Evolutionary conservation across 768 basidiomycete genomes (phyloP).

Genomic region (Kwoniella botswanensis): DNA sequence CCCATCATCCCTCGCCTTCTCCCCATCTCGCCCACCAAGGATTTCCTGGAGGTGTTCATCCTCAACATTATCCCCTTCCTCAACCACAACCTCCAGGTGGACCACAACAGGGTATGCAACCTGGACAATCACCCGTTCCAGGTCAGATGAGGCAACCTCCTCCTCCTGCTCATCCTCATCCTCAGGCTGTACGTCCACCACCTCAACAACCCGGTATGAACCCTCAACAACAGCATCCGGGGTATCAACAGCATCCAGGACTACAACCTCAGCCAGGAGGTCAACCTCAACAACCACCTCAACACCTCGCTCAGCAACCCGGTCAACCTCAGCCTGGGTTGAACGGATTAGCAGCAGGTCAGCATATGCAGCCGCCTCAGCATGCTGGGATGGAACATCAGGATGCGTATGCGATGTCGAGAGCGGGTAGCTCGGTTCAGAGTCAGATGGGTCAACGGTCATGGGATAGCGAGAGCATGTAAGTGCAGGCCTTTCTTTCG

Average conservation of each 20-base stretch:
- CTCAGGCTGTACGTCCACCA: conserved; percentile 22
- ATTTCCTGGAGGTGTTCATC: conserved; percentile 42
- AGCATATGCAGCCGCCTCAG: conserved; percentile 25
- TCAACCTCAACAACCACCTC: conserved; percentile 21
- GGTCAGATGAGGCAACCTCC: conserved; percentile 25
- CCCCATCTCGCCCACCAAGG: conserved; percentile 49
- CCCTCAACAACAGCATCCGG: conserved; percentile 21
- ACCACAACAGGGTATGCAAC: conserved; percentile 20
- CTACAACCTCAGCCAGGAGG: conserved; percentile 12
- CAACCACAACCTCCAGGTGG: conserved; percentile 32
- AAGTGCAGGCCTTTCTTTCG: conserved; percentile 15
- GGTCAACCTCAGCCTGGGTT: conserved; percentile 35
- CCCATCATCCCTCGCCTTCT: conserved; percentile 50
- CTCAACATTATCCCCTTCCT: conserved; percentile 48
- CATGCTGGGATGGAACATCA: conserved; percentile 20
- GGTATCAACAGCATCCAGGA: conserved; percentile 22
- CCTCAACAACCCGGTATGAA: conserved; percentile 17
- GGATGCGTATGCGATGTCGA: conserved; percentile 41
- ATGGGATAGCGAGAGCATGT: conserved; percentile 44
- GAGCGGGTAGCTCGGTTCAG: conserved; percentile 39
- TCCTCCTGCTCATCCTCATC: conserved; percentile 9
- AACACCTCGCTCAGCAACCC: conserved; percentile 21
- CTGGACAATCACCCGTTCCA: conserved; percentile 21
- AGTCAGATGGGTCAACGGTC: conserved; percentile 25
- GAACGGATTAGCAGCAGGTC: conserved; percentile 35